Evolutionary conservation across 768 basidiomycete species (phyloP).

Genomic region (Brasilioporus rufonigricans): DNA sequence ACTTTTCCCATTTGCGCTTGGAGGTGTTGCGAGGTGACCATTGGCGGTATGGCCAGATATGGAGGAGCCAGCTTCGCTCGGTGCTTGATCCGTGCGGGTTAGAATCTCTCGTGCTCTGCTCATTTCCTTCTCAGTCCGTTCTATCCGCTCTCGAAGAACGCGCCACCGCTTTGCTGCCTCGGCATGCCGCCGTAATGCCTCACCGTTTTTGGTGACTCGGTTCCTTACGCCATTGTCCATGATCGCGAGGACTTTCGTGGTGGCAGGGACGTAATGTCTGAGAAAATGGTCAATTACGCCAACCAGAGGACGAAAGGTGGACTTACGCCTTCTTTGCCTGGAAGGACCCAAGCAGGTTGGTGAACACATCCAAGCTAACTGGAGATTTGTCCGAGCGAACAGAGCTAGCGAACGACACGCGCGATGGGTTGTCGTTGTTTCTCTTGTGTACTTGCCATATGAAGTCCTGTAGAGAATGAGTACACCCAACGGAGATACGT

Average conservation of each 20-base stretch:
- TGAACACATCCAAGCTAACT: slow-evolving; percentile 61
- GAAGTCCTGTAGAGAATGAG: slow-evolving; percentile 58
- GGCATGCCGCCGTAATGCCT: slow-evolving; percentile 84
- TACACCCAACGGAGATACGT: background rate
- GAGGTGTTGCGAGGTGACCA: slow-evolving; percentile 66
- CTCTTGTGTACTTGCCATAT: slow-evolving; percentile 76
- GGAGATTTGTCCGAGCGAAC: slow-evolving; percentile 50
- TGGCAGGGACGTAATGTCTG: slow-evolving; percentile 94
- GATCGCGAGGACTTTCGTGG: slow-evolving; percentile 87
- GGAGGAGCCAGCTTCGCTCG: slow-evolving; percentile 71
- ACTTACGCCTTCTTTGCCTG: slow-evolving; percentile 85
- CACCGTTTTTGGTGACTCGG: slow-evolving; percentile 94
- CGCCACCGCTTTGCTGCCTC: slow-evolving; percentile 89
- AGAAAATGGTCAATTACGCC: slow-evolving; percentile 10
- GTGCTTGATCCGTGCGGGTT: slow-evolving; percentile 45
- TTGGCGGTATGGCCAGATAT: slow-evolving; percentile 56
- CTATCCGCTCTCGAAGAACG: slow-evolving; percentile 74
- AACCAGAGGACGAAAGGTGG: slow-evolving; percentile 8
- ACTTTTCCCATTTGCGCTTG: slow-evolving; percentile 44
- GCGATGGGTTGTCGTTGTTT: slow-evolving; percentile 44
- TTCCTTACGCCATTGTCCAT: slow-evolving; percentile 94
- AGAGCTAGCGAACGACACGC: slow-evolving; percentile 43
- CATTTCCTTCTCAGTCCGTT: slow-evolving; percentile 82
- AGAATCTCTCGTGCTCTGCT: slow-evolving; percentile 63
- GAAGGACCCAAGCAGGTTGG: slow-evolving; percentile 67